These are phyloP conservation scores for Pseudogymnoascus sp. DNA, from an alignment of 2,329 filamentous ascomycete genomes.

Conservation along the genomic window DNA sequence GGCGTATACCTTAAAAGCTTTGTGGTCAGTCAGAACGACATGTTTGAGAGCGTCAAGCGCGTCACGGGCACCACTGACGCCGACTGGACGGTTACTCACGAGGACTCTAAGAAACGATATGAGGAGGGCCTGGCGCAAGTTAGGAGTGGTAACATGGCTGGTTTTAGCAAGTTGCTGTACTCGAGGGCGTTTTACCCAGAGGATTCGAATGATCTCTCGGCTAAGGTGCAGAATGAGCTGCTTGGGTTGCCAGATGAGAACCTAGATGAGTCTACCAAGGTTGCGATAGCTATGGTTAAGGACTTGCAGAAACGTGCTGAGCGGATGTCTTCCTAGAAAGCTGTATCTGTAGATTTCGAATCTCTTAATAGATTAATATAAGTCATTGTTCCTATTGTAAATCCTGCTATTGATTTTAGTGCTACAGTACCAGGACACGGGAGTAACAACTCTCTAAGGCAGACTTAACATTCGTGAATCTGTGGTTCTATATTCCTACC, in stretches of 20 bases:
- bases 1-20: slow-evolving; percentile 38
- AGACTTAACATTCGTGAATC: background rate
- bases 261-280: slow-evolving; percentile 16
- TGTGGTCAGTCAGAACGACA: slow-evolving; percentile 40
- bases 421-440: background rate
- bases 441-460: background rate
- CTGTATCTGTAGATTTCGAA: background rate
- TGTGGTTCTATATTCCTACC: background rate
- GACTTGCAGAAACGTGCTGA: background rate
- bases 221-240: slow-evolving; percentile 12
- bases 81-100: slow-evolving; percentile 17
- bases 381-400: no score
- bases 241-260: slow-evolving; percentile 16
- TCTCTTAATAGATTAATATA: background rate
- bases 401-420: no score
- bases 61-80: slow-evolving; percentile 14
- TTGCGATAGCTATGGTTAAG: slow-evolving; percentile 10
- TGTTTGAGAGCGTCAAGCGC: slow-evolving; percentile 29
- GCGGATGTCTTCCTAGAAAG: background rate
- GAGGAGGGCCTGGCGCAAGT: slow-evolving; percentile 13
- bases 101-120: slow-evolving; percentile 10
- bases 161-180: slow-evolving; percentile 15
- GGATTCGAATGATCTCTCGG: slow-evolving; percentile 12
- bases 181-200: slow-evolving; percentile 14
- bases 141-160: slow-evolving; percentile 10